Percentiles rank a stretch among this genome's conserved stretches.
Conservation (phyloP, 257 asterid species). For the Solanum chilense region DNA sequence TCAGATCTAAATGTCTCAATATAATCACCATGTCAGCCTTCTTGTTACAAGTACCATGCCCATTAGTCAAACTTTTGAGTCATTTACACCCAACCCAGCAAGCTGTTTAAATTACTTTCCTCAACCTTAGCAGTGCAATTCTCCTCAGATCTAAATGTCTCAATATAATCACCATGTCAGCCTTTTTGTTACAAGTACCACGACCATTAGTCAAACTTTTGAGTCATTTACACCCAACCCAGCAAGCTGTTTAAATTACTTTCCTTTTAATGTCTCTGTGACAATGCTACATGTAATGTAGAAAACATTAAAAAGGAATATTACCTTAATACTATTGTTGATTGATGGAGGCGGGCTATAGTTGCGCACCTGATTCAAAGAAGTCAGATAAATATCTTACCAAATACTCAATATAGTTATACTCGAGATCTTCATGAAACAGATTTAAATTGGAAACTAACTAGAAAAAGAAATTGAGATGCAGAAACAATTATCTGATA, state of each 20-base stretch:
- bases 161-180: background rate
- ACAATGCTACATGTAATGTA: background rate
- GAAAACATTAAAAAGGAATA: background rate
- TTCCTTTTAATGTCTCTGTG: background rate
- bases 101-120: conserved; percentile 4
- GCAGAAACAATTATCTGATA: background rate
- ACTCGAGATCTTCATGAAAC: background rate
- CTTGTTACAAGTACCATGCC: background rate
- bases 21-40: background rate
- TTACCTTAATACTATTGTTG: conserved; percentile 95
- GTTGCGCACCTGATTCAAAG: conserved; percentile 66
- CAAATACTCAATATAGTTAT: background rate
- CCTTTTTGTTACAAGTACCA: background rate
- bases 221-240: background rate
- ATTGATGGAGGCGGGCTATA: conserved; percentile 62
- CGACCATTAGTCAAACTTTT: background rate
- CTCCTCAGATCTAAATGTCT: background rate
- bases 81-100: background rate
- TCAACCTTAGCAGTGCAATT: background rate
- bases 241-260: conserved; percentile 6
- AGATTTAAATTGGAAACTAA: background rate
- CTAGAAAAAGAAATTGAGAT: background rate
- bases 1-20: background rate
- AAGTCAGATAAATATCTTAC: conserved; percentile 1
- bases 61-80: background rate